Percentiles rank a stretch among this genome's conserved stretches.
Evolutionary conservation across 2,329 filamentous ascomycete species (phyloP).

Genomic region (Aspergillus sclerotialis): DNA sequence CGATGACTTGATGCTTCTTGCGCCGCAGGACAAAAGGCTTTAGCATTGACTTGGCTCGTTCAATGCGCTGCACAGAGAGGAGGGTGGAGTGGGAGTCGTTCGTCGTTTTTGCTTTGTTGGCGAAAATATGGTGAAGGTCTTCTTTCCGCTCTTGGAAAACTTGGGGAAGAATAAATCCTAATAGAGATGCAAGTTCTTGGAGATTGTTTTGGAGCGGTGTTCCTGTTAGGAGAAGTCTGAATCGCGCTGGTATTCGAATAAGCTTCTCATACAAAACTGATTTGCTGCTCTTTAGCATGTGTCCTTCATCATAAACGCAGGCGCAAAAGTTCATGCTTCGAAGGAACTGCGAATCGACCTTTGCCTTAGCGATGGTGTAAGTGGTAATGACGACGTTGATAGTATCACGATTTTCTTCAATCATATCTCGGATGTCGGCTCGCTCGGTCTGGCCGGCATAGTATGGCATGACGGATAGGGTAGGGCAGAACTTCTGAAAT

Average conservation of each 20-base stretch:
- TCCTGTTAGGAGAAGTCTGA: conserved; percentile 79
- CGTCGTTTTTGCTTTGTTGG: conserved; percentile 78
- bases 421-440: conserved; percentile 58
- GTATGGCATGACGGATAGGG: conserved; percentile 65
- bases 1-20: conserved; percentile 87
- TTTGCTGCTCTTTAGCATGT: conserved; percentile 81
- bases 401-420: conserved; percentile 56
- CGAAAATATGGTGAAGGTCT: conserved; percentile 80
- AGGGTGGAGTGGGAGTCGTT: conserved; percentile 68
- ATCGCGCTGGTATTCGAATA: conserved; percentile 68
- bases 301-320: conserved; percentile 87
- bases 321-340: conserved; percentile 50
- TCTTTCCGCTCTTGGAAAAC: conserved; percentile 73
- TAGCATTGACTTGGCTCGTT: conserved; percentile 81
- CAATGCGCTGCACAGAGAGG: conserved; percentile 78
- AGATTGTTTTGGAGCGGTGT: conserved; percentile 96
- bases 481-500: conserved; percentile 78
- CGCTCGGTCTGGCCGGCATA: conserved; percentile 64
- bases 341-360: conserved; percentile 58
- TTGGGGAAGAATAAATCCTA: conserved; percentile 87
- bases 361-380: conserved; percentile 59
- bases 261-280: conserved; percentile 76
- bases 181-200: conserved; percentile 79
- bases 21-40: conserved; percentile 91
- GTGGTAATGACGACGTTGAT: conserved; percentile 68